Base-by-base conservation (phyloP, 345 rosid species). In the Acer campestre region DNA sequence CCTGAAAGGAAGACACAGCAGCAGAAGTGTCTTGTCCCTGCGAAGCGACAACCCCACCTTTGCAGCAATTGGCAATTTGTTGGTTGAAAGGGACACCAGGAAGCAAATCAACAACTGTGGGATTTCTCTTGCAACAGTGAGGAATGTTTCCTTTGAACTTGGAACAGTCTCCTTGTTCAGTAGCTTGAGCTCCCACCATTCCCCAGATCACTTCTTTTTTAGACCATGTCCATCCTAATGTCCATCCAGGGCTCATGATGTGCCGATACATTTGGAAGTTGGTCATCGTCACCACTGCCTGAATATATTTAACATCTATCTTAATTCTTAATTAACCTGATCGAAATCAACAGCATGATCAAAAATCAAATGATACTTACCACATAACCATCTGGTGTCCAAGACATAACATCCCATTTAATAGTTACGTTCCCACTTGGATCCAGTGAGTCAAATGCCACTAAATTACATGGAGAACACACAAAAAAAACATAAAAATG, bases 101-200 rank as follows among this genome's bases (percentile, higher is more conserved):
- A 40, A 88, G 84, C 79, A 88, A 85, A 83, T 88, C 90, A 49
- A 84, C 83, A 4, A 84, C 85, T 9, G 83, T 72, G 6, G 89
- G 89, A 53, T 55, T 74, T 67, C 67, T 80, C 83, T 68, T 84
- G 81, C 89, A 85, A 42, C 83, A 78, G 68, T 85, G 88, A 48
- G 90, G 86, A 46, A 85, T 78, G 74, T 72, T 82, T 59, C 76
- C 83, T 81, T 85, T 85, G 82, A 88, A 88, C 79, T 84, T 80
- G 81, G 90, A 85, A 65, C 87, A 88, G 68, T 88, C 90, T 2
- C 90, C 90, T 80, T 88, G 89, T 18, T 85, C 87, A 0, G 76
- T 77, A 63, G 89, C 83, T 77, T 88, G 86, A 67, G 89, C 90
- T 25, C 90, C 89, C 25, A 49, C 76, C 83, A 84, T 82, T 29